These are phyloP conservation scores for Aspergillus wentii DNA, from an alignment of 495 filamentous ascomycete genomes.

Conservation along the genomic window DNA sequence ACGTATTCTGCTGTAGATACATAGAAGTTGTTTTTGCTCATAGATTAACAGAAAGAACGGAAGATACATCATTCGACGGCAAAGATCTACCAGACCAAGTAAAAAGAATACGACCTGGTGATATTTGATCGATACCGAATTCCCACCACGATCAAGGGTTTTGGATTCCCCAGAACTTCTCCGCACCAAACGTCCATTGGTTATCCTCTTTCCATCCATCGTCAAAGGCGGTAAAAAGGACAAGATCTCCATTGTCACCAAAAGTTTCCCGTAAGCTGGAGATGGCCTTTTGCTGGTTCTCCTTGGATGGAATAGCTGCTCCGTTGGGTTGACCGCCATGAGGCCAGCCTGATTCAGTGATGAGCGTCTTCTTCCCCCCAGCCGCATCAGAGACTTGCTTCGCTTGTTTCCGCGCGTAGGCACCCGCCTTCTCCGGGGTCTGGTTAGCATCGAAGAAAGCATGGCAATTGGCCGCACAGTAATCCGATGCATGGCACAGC, in stretches of 20 bases:
- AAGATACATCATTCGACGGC: too few relatives aligned
- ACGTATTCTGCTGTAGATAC: too few relatives aligned
- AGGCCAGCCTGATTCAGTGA: constrained; percentile 87
- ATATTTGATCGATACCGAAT: too few relatives aligned
- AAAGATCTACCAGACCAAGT: too few relatives aligned
- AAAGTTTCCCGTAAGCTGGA: constrained; percentile 55
- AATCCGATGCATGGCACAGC: constrained; percentile 70
- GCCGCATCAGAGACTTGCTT: constrained; percentile 44
- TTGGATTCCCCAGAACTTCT: constrained; percentile 68
- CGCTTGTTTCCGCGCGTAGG: constrained; percentile 52
- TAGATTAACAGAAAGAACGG: too few relatives aligned
- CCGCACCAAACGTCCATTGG: constrained; percentile 56
- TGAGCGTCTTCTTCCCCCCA: constrained; percentile 52
- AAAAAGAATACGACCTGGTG: too few relatives aligned
- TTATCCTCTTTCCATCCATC: constrained; percentile 74
- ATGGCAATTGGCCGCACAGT: constrained; percentile 76
- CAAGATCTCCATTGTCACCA: constrained; percentile 39
- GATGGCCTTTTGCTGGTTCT: constrained; percentile 62
- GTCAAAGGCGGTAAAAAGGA: constrained; percentile 74
- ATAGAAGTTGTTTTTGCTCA: too few relatives aligned
- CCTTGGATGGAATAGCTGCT: constrained; percentile 54
- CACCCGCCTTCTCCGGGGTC: constrained; percentile 52
- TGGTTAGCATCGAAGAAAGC: constrained; percentile 73
- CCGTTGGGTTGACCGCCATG: constrained; percentile 56
- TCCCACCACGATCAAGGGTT: constrained; percentile 9